Conservation (phyloP, 2,329 filamentous ascomycete species). For the Corynespora cassiicola region DNA sequence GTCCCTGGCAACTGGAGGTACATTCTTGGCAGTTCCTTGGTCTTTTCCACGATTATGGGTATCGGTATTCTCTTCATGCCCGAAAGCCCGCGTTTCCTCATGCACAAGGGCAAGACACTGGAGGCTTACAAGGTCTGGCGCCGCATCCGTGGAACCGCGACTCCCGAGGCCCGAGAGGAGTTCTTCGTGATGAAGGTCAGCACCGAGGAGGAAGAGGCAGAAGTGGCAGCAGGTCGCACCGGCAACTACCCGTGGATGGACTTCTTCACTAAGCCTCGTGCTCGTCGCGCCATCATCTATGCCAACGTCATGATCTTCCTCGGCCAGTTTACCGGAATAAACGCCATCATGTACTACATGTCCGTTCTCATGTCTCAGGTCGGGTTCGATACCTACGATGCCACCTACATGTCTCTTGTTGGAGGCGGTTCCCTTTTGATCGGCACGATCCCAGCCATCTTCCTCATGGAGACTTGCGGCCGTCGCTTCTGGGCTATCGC, state of each 20-base stretch:
- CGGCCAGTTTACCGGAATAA: constrained; percentile 74
- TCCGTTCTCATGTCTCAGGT: constrained; percentile 70
- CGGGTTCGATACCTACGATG: constrained; percentile 66
- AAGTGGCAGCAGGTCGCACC: constrained; percentile 58
- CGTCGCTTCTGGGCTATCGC: constrained; percentile 77
- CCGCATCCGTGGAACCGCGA: constrained; percentile 68
- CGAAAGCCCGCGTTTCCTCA: constrained; percentile 71
- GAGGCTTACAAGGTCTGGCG: constrained; percentile 75
- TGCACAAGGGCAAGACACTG: constrained; percentile 68
- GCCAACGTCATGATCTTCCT: constrained; percentile 78
- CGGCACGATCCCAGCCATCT: constrained; percentile 71
- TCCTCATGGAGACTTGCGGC: constrained; percentile 75
- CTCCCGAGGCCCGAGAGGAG: constrained; percentile 67
- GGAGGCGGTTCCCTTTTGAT: constrained; percentile 72
- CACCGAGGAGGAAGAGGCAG: constrained; percentile 62
- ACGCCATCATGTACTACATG: constrained; percentile 78
- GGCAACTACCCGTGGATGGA: constrained; percentile 73
- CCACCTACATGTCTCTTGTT: constrained; percentile 78
- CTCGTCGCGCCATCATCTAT: constrained; percentile 63
- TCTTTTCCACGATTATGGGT: constrained; percentile 71
- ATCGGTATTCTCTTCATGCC: constrained; percentile 74
- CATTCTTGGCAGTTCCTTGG: constrained; percentile 73
- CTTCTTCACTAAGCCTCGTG: constrained; percentile 72
- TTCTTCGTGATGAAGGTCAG: constrained; percentile 75
- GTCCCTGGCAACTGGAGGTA: constrained; percentile 75